phyloP scores from a whole-genome alignment of 108 stramenopile species.

The Skeletonema tropicum region DNA sequence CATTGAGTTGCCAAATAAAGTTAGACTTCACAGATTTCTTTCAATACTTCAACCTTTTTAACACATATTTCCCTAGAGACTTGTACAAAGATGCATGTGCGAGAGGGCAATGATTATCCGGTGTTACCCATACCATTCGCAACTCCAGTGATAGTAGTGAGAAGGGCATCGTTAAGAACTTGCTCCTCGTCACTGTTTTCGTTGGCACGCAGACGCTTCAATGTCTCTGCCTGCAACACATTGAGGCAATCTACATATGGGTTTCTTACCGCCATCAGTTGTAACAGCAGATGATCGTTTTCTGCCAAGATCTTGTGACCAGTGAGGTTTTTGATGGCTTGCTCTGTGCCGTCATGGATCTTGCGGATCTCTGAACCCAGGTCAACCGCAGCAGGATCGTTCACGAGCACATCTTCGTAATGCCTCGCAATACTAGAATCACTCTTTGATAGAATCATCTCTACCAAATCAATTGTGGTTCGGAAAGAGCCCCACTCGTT shows the following conservation, averaged over 20 bases:
- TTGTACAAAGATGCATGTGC: not conserved
- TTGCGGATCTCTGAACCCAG: conserved; percentile 79
- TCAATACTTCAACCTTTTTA: not conserved
- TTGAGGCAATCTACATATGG: conserved; percentile 97
- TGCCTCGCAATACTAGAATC: conserved; percentile 90
- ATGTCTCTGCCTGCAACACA: conserved; percentile 92
- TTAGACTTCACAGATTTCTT: conserved; percentile 3
- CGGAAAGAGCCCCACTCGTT: conserved; percentile 91
- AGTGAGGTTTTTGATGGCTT: conserved; percentile 80
- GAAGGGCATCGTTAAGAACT: conserved; percentile 90
- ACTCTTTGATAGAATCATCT: conserved; percentile 94
- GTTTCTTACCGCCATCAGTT: conserved; percentile 85
- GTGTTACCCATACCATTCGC: conserved; percentile 98
- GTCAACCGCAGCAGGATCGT: conserved; percentile 67
- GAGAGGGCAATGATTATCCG: conserved; percentile 56
- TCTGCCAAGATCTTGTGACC: conserved; percentile 73
- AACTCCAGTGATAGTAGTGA: conserved; percentile 95
- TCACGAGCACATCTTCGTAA: conserved; percentile 90
- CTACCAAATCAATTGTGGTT: conserved; percentile 93
- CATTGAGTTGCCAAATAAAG: not conserved
- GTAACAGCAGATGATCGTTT: conserved; percentile 75
- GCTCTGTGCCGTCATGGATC: conserved; percentile 72
- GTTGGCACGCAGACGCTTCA: conserved; percentile 81
- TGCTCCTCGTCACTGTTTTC: conserved; percentile 72
- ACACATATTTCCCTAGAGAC: too few species aligned